These are phyloP conservation scores for Arthroderma uncinatum DNA, from an alignment of 2,329 filamentous ascomycete species.

Conservation along the genomic window DNA sequence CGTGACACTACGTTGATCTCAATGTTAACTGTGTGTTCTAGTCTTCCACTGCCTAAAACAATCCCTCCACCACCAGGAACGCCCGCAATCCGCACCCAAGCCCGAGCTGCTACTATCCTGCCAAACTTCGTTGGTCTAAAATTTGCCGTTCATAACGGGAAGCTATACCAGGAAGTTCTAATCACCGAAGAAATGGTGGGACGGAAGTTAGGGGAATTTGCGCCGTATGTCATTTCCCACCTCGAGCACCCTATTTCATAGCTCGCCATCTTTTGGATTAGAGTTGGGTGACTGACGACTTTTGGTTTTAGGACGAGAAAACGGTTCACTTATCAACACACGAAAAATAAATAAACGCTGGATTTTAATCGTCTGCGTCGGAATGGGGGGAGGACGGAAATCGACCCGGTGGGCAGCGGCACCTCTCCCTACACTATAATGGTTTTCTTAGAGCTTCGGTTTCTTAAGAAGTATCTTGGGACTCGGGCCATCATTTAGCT, in stretches of 20 bases:
- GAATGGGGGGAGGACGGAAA: not conserved
- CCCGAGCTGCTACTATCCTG: conserved; percentile 76
- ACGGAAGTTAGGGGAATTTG: conserved; percentile 87
- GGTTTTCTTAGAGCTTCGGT: not conserved
- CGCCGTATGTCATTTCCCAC: conserved; percentile 56
- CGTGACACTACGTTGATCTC: not conserved
- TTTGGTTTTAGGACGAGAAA: conserved; percentile 49
- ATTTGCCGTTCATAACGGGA: conserved; percentile 88
- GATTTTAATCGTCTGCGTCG: not conserved
- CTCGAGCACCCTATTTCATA: not conserved
- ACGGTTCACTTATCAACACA: conserved; percentile 56
- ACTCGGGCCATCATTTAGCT: not conserved
- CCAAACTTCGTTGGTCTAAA: conserved; percentile 83
- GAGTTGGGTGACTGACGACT: not conserved
- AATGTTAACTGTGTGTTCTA: conserved; percentile 10
- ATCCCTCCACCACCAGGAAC: conserved; percentile 49
- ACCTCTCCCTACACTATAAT: not conserved
- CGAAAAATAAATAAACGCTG: conserved; percentile 44
- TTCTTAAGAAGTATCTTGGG: not conserved
- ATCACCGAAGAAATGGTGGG: conserved; percentile 96
- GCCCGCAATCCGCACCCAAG: conserved; percentile 72
- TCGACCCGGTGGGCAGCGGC: not conserved
- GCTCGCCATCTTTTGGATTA: not conserved
- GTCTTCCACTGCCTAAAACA: conserved; percentile 32
- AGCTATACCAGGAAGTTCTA: conserved; percentile 67